A percentile compares a stretch with the other conserved stretches of the same genome.
Evolutionary conservation across 805 yeast species (phyloP).

Genomic region (Metschnikowia peoriensis): DNA sequence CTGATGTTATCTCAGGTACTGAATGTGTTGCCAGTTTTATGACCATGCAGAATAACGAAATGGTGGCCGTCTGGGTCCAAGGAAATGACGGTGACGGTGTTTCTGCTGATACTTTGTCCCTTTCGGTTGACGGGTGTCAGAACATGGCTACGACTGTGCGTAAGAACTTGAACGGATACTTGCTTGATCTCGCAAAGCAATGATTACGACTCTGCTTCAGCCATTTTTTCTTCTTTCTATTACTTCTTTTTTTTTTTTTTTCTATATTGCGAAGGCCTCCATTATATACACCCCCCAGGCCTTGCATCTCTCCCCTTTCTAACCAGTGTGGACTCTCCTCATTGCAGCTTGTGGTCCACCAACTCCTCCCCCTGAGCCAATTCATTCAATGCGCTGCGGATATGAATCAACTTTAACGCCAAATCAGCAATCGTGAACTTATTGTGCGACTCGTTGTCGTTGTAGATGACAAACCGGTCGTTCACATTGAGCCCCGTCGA

Average conservation of each 20-base stretch:
- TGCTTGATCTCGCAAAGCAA: constrained; percentile 22
- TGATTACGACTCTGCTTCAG: not conserved
- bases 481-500: constrained; percentile 39
- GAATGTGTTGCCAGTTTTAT: constrained; percentile 46
- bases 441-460: constrained; percentile 17
- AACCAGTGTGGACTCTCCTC: not conserved
- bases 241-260: not conserved
- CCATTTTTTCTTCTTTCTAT: not conserved
- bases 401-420: constrained; percentile 33
- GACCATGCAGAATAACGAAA: constrained; percentile 52
- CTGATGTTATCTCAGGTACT: constrained; percentile 3
- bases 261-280: not conserved
- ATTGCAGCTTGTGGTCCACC: constrained; percentile 16
- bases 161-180: constrained; percentile 44
- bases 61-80: constrained; percentile 58
- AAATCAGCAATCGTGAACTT: constrained; percentile 30
- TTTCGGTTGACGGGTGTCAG: constrained; percentile 44
- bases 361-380: constrained; percentile 27
- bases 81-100: constrained; percentile 25
- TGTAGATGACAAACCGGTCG: constrained; percentile 35
- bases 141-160: constrained; percentile 43
- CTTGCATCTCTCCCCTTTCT: not conserved
- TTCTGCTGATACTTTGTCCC: constrained; percentile 21
- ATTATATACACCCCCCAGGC: not conserved
- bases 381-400: constrained; percentile 36